Percentiles rank a stretch among this genome's conserved stretches.
These are phyloP conservation scores for Pichia scutulata DNA, from an alignment of 805 yeast species.

Conservation along the genomic window DNA sequence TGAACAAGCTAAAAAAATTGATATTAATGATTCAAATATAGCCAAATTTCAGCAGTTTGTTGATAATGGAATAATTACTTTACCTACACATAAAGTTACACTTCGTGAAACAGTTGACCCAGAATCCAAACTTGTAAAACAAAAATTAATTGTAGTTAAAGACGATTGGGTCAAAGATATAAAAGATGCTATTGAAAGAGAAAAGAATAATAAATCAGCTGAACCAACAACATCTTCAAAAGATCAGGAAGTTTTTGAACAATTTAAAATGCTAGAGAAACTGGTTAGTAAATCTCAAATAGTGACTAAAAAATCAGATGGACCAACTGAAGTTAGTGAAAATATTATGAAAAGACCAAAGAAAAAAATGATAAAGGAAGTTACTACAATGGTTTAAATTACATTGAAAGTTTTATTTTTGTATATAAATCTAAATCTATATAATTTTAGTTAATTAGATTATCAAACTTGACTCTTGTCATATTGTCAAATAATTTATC, in stretches of 20 bases:
- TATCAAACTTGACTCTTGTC: conserved; percentile 8
- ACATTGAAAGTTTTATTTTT: background rate
- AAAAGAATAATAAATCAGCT: background rate
- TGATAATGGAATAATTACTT: conserved; percentile 14
- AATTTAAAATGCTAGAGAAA: conserved; percentile 16
- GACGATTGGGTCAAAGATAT: conserved; percentile 14
- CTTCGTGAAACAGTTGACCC: conserved; percentile 10
- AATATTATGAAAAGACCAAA: conserved; percentile 9
- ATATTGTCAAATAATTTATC: conserved; percentile 38
- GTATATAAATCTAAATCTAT: background rate
- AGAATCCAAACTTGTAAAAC: conserved; percentile 13
- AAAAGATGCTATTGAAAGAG: conserved; percentile 6
- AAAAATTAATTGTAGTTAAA: conserved; percentile 20
- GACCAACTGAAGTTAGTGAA: conserved; percentile 3
- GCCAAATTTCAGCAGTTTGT: conserved; percentile 12
- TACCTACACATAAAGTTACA: conserved; percentile 22
- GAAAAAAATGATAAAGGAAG: conserved; percentile 9
- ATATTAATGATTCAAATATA: conserved; percentile 14
- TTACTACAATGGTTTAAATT: conserved; percentile 8
- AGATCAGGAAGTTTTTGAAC: conserved; percentile 13
- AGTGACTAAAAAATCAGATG: conserved; percentile 6
- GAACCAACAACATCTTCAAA: conserved; percentile 1
- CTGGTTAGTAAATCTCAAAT: conserved; percentile 15
- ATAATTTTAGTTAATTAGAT: background rate
- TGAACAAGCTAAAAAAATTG: conserved; percentile 6